These are phyloP conservation scores for Anastatica hierochuntica DNA, from an alignment of 345 rosid species.

Conservation along the genomic window DNA sequence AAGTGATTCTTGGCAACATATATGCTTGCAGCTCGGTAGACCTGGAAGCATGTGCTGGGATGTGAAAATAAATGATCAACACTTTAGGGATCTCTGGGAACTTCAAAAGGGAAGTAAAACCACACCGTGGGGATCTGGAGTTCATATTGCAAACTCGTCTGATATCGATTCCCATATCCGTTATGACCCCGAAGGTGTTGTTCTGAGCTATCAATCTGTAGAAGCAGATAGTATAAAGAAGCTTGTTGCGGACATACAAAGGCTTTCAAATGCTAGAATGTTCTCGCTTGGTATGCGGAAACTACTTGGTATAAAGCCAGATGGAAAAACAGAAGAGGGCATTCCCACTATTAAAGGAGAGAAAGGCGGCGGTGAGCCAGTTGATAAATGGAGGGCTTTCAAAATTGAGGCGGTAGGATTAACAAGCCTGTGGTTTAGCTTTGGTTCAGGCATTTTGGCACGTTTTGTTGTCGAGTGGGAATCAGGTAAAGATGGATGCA, in stretches of 20 bases:
- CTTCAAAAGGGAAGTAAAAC: slow-evolving; percentile 79
- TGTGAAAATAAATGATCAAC: slow-evolving; percentile 92
- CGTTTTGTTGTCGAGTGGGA: slow-evolving; percentile 99
- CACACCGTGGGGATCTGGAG: slow-evolving; percentile 87
- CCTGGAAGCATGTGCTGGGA: slow-evolving; percentile 99
- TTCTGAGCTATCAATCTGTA: slow-evolving; percentile 86
- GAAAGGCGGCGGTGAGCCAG: slow-evolving; percentile 51
- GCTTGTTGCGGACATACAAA: slow-evolving; percentile 79
- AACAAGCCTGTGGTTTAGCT: slow-evolving; percentile 96
- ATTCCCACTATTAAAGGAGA: slow-evolving; percentile 41
- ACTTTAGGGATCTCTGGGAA: slow-evolving; percentile 97
- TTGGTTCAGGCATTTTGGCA: slow-evolving; percentile 80
- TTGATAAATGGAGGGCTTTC: slow-evolving; percentile 84
- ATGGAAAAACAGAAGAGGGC: slow-evolving; percentile 64
- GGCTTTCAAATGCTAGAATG: slow-evolving; percentile 95
- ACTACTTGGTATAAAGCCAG: slow-evolving; percentile 83
- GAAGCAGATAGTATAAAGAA: slow-evolving; percentile 85
- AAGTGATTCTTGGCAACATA: slow-evolving; percentile 82
- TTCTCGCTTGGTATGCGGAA: slow-evolving; percentile 92
- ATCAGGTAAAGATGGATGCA: slow-evolving; percentile 94
- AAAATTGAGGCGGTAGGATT: slow-evolving; percentile 92
- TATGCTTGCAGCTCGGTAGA: slow-evolving; percentile 95
- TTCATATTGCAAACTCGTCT: slow-evolving; percentile 88
- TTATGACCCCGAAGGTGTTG: slow-evolving; percentile 91
- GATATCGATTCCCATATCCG: slow-evolving; percentile 91